phyloP scores from a whole-genome alignment of 1,284 basidiomycete species.

The Athelia psychrophila region DNA sequence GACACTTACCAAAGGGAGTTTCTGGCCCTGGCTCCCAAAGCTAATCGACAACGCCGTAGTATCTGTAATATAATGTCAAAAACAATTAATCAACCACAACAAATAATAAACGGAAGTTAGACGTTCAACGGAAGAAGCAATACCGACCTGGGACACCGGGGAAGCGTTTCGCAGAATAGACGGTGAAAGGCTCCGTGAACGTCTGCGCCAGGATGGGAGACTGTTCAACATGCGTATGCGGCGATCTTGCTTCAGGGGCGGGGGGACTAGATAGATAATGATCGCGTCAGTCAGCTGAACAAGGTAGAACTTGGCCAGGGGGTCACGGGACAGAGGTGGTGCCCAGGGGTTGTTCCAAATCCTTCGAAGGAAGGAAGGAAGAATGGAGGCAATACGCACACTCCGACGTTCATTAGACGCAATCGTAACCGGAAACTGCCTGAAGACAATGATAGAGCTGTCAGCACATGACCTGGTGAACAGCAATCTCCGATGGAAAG shows the following conservation, averaged over 20 bases:
- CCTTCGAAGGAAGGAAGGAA: not conserved
- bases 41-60: slow-evolving; percentile 87
- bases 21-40: slow-evolving; percentile 90
- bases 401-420: slow-evolving; percentile 83
- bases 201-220: slow-evolving; percentile 80
- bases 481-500: not conserved
- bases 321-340: slow-evolving; percentile 11
- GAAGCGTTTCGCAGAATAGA: slow-evolving; percentile 90
- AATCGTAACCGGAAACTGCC: slow-evolving; percentile 77
- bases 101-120: slow-evolving; percentile 9
- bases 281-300: slow-evolving; percentile 4
- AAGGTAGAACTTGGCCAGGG: slow-evolving; percentile 15
- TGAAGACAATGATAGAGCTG: slow-evolving; percentile 14
- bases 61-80: slow-evolving; percentile 39
- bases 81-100: slow-evolving; percentile 6
- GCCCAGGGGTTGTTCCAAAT: not conserved
- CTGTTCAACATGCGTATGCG: slow-evolving; percentile 56
- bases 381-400: slow-evolving; percentile 48
- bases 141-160: slow-evolving; percentile 84
- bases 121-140: slow-evolving; percentile 4
- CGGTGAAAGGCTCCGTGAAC: slow-evolving; percentile 86
- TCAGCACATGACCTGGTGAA: too few species aligned
- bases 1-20: slow-evolving; percentile 74
- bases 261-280: slow-evolving; percentile 49
- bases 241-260: slow-evolving; percentile 68